Conservation (phyloP, 2,329 filamentous ascomycete species). For the Blastomyces silverae region DNA sequence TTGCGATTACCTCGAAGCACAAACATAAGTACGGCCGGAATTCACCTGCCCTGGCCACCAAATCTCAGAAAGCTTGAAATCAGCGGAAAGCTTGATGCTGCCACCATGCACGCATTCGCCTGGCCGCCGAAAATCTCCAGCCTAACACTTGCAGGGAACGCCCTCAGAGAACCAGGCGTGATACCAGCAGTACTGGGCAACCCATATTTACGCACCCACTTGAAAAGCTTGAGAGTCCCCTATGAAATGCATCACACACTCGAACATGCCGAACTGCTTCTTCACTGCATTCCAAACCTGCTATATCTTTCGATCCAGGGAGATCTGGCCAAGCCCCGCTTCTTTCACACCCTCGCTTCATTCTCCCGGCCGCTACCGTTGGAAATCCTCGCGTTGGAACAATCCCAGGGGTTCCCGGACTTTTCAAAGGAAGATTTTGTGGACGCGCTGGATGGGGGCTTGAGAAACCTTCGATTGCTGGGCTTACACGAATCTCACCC, state of each 20-base stretch:
- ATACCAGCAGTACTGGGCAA: neutral
- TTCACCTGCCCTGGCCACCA: slow-evolving; percentile 27
- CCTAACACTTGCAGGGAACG: slow-evolving; percentile 17
- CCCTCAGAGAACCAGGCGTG: slow-evolving; percentile 17
- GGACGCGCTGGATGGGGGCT: slow-evolving; percentile 22
- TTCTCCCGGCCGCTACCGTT: slow-evolving; percentile 22
- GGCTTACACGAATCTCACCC: slow-evolving; percentile 25
- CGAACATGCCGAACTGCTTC: neutral
- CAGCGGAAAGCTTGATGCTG: neutral
- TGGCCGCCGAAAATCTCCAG: slow-evolving; percentile 29
- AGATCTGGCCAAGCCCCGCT: neutral
- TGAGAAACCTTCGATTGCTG: slow-evolving; percentile 27
- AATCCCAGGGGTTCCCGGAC: slow-evolving; percentile 21
- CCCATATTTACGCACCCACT: neutral
- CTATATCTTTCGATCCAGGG: slow-evolving; percentile 8
- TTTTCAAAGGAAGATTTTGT: slow-evolving; percentile 25
- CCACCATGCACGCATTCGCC: slow-evolving; percentile 22
- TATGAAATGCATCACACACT: neutral
- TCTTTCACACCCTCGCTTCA: neutral
- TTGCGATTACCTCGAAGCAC: slow-evolving; percentile 41
- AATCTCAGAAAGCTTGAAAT: slow-evolving; percentile 24
- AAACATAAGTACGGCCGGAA: slow-evolving; percentile 11
- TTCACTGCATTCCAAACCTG: neutral
- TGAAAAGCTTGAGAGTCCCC: neutral
- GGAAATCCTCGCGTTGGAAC: slow-evolving; percentile 28